Evolutionary conservation across 192 early-diverging fungal genomes (phyloP).

Genomic region (Glomus cerebriforme): DNA sequence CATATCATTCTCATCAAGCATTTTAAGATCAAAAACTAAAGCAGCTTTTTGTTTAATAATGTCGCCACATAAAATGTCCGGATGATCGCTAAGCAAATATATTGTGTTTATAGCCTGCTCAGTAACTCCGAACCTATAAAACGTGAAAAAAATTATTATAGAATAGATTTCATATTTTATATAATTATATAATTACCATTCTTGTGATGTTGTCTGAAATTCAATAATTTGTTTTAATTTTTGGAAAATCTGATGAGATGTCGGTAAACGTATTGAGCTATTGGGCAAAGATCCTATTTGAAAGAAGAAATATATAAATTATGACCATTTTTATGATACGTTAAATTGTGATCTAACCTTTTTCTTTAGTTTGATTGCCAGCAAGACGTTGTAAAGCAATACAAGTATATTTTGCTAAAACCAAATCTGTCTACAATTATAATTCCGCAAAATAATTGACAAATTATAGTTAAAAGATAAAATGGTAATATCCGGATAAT

Average conservation of each 20-base stretch:
- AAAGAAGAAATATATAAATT: background rate
- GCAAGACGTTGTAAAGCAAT: conserved; percentile 88
- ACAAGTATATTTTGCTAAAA: conserved; percentile 88
- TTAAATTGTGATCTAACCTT: conserved; percentile 56
- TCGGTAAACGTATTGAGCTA: conserved; percentile 46
- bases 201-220: conserved; percentile 44
- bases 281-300: conserved; percentile 23
- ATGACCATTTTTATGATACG: conserved; percentile 31
- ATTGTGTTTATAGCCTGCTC: conserved; percentile 96
- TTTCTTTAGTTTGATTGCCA: conserved; percentile 58
- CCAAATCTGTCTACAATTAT: conserved; percentile 65
- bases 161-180: background rate
- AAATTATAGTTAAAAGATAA: background rate
- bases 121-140: conserved; percentile 83
- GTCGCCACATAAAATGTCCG: conserved; percentile 76
- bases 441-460: background rate
- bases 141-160: conserved; percentile 23
- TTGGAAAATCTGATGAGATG: conserved; percentile 59
- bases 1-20: conserved; percentile 34
- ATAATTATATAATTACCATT: conserved; percentile 48
- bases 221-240: conserved; percentile 52
- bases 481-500: background rate
- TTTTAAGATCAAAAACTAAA: conserved; percentile 59
- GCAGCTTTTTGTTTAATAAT: conserved; percentile 72
- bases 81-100: conserved; percentile 87